Conservation (phyloP, 2,329 filamentous ascomycete species). For the Xylaria multiplex region DNA sequence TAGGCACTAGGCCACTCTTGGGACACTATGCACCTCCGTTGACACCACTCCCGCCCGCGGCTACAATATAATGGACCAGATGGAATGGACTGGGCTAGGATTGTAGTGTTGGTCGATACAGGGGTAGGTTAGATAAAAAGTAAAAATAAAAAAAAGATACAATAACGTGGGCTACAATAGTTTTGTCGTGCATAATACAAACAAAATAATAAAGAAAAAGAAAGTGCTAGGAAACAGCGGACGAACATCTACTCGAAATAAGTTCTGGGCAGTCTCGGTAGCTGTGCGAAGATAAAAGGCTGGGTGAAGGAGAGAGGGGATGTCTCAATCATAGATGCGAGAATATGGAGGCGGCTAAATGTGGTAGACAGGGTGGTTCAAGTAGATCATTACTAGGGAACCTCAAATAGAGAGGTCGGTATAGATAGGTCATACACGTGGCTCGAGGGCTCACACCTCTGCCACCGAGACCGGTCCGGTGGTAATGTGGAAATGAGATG, state of each 20-base stretch:
- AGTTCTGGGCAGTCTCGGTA: not conserved
- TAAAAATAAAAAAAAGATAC: not conserved
- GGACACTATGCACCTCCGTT: constrained; percentile 33
- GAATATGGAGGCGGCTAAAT: constrained; percentile 25
- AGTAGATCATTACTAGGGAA: constrained; percentile 21
- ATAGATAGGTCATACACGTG: constrained; percentile 28
- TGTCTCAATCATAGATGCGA: constrained; percentile 26
- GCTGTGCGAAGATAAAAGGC: not conserved
- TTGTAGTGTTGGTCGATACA: not conserved
- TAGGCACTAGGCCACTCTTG: constrained; percentile 11
- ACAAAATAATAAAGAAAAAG: not conserved
- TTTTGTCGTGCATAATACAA: not conserved
- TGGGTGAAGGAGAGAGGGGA: not conserved
- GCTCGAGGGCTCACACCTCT: constrained; percentile 25
- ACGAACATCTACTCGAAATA: not conserved
- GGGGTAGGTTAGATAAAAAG: constrained; percentile 4
- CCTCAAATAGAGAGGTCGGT: constrained; percentile 7
- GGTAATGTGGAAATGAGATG: constrained; percentile 36
- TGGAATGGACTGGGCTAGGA: not conserved
- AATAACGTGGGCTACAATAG: not conserved
- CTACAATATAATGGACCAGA: constrained; percentile 22
- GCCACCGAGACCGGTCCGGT: constrained; percentile 25
- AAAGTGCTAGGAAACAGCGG: not conserved
- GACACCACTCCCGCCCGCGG: constrained; percentile 27
- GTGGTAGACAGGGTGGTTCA: constrained; percentile 14